Base-by-base conservation (phyloP, 805 yeast species). In the Myxozyma neotropica region DNA sequence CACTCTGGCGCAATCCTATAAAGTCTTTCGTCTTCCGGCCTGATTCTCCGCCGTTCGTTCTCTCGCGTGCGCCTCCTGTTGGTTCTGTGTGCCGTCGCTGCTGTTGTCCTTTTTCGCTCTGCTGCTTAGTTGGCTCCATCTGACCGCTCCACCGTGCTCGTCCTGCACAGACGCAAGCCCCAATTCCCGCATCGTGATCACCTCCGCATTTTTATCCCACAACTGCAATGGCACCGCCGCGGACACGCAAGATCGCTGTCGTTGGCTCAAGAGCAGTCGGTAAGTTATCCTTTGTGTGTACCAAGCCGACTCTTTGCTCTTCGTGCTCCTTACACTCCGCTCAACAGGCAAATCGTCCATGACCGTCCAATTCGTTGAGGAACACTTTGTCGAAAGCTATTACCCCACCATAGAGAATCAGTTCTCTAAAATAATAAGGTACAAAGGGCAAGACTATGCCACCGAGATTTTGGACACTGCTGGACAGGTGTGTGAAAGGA, bases 351-450 rank as follows among this genome's bases (percentile, higher is more conserved):
- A 91, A 74, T 89, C 96, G 31, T 86, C 96, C 1, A 77, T 90
- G 76, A 86, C 91, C 0, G 89, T 89, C 10, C 85, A 90, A 67
- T 91, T 85, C 72, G 93, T 88, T 5, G 96, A 91, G 69, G 88
- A 88, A 67, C 93, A 89, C 70, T 91, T 90, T 71, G 88, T 88
- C 24, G 97, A 91, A 73, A 81, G 87, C 35, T 90, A 91, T 74
- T 91, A 89, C 73, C 97, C 97, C 31, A 91, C 97, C 4, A 88
- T 89, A 63, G 95, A 89, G 72, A 89, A 88, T 73, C 92, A 88
- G 73, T 88, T 88, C 73, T 80, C 84, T 70, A 89, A 88, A 71
- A 78, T 80, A 36, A 80, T 90, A 69, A 80, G 78, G 59, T 83
- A 86, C 72, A 82, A 87, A 61, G 87, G 87, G 62, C 86, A 84